Evolutionary conservation across 768 basidiomycete species (phyloP).

Genomic region (Suillus discolor): DNA sequence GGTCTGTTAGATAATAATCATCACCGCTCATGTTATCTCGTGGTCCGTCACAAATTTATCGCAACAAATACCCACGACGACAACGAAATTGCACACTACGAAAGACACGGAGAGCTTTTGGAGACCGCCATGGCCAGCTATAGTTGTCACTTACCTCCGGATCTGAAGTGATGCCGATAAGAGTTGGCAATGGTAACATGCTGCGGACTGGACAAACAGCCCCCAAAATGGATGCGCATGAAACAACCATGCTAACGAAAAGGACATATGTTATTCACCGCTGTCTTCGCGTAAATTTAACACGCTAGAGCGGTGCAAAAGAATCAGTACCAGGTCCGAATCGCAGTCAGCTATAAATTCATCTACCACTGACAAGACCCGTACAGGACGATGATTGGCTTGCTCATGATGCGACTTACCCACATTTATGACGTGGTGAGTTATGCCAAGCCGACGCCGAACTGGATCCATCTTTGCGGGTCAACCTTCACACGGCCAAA

Average conservation of each 20-base stretch:
- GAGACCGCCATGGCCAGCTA: background rate
- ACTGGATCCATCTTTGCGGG: background rate
- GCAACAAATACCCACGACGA: slow-evolving; percentile 14
- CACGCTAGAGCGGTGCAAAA: slow-evolving; percentile 6
- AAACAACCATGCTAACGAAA: slow-evolving; percentile 16
- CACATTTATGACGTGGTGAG: too few relatives aligned
- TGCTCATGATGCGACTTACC: background rate
- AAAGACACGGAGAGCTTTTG: slow-evolving; percentile 19
- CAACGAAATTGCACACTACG: slow-evolving; percentile 19
- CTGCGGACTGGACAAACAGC: slow-evolving; percentile 12
- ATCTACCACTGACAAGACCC: background rate
- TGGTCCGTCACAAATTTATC: background rate
- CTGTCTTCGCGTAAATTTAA: slow-evolving; percentile 8
- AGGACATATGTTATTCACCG: background rate
- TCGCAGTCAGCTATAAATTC: background rate
- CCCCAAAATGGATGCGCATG: slow-evolving; percentile 10
- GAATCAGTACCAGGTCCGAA: background rate
- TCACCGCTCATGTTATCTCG: background rate
- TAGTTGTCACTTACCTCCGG: slow-evolving; percentile 14
- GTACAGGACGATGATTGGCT: background rate
- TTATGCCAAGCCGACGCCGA: background rate
- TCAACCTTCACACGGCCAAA: too few relatives aligned
- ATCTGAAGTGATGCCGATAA: slow-evolving; percentile 14
- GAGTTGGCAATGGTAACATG: background rate
- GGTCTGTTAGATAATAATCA: background rate